Base-by-base conservation (phyloP, 2,329 filamentous ascomycete genomes). In the Fusarium sp. region DNA sequence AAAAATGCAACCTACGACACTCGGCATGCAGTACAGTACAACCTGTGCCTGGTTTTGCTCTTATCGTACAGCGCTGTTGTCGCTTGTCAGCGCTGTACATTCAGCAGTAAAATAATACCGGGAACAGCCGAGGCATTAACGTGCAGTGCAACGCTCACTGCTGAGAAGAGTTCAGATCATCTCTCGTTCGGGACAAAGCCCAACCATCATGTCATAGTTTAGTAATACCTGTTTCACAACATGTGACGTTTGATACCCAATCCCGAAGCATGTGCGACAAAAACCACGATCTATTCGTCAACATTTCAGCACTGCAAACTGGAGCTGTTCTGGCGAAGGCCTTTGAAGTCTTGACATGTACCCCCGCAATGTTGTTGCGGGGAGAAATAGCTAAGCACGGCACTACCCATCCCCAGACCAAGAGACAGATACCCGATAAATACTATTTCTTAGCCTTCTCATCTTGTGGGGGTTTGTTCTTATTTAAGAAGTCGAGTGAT, bases 101-200 rank as follows among this genome's bases (percentile, higher is more conserved):
- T 62, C 38, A 64, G 59, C 46, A 46, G 25, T 39, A 27, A 29
- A 35, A 45, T 10, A 55, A 56, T 39, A 27, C 59, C 59, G 46
- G 59, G 37, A 64, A 63, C 37, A 45, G 31, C 59, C 59, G 39
- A 64, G 62, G 61, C 25, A 31, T 63, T 29, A 31, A 35, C 23
- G 14, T 55, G 23, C 38, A 15, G 19, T 11, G 19, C 15, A 51
- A 21, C 29, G 15, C 21, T 27, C 15, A 29, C 51, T 42, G 5
- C 59, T 35, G n/a, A 56, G 62, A 63, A 25, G 3, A 27, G 59
- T 41, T 45, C 31, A 19, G 62, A 64, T 64, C 39, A 29, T 56
- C 62, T 21, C n/a, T 37, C 19, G n/a, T 23, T 55, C 45, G 12
- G 35, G 62, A 33, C 7, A 29, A 23, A 2, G 46, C 62, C 27